Evolutionary conservation across 345 rosid species (phyloP), one percentile per base, ranked within the genome.

Genomic region (Moricandia moricandioides): DNA sequence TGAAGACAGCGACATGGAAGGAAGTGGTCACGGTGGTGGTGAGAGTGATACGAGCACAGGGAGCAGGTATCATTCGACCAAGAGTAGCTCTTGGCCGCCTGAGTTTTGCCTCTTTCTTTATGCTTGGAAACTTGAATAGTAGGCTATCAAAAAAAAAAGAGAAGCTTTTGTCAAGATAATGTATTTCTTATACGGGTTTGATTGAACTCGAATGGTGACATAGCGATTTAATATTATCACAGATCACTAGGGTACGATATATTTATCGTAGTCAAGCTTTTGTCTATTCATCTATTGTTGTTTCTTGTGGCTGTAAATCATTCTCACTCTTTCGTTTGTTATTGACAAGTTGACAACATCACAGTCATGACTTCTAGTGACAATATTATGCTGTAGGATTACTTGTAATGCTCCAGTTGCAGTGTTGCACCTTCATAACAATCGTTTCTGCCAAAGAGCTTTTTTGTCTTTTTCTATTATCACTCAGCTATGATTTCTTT

Each of bases 71-170:
- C 79, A 85, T 70, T 82, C 96, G 0, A 65, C 60, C 63, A 70
- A 88, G 4, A 83, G 60, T 57, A 79, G 83, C 54, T 12, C 74
- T 4, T 27, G 79, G n/a, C 40, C 82, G 2, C 76, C 85, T 0
- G 97, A 95, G 64, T 92, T 95, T 79, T 89, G 91, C 76, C 88
- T 95, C 56, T 86, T 89, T 77, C 91, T 95, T 12, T 76, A 80
- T 74, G 85, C 85, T 55, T 80, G 82, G 82, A 83, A 83, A 73
- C 77, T 71, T 30, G 83, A 83, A 57, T 77, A 71, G 78, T 33
- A 69, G 8, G 51, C 27, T 34, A 24, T 31, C 6, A 52, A 21
- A 21, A 21, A 52, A 61, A 52, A 51, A 75, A 51, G 14, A 37
- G 43, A 71, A 70, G 14, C 74, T 54, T 70, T 69, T 34, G 8